Base-by-base conservation (phyloP, 169 alveolate species). In the Hammondia hammondi region DNA sequence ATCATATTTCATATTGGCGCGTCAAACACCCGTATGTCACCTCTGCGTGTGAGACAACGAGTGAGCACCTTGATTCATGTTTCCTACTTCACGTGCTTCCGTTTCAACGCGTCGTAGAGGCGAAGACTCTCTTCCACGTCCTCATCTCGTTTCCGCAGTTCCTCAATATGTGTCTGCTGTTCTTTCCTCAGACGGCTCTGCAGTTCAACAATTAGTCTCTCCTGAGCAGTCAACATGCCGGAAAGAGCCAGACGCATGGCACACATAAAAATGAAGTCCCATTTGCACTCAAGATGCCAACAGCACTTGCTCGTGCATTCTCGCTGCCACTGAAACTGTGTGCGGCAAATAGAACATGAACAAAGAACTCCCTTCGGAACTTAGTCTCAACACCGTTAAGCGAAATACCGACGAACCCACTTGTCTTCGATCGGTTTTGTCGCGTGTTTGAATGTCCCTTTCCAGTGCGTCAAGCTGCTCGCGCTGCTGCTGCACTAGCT, bases 381-480 rank as follows among this genome's bases (percentile, higher is more conserved):
- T 52, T 52, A 52, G 3, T 14, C 61, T 52, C 61, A 10, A 52
- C 24, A 52, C 10, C 19, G 19, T 7, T 7, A 77, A 39, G 48
- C 27, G 32, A 32, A 77, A 0, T 46, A 77, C 27, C 12, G 84
- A 9, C 19, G 32, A 37, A 39, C 87, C 27, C 32, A 77, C 87
- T 21, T 52, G 9, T 32, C 87, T 77, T 17, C 87, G 43, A n/a
- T 77, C 87, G 19, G 12, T 77, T 0, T 32, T 4, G 21, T 77
- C 87, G 87, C 87, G 87, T 5, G 48, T 17, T 19, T 77, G 43
- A 10, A 77, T 77, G 46, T 77, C 87, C 32, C 71, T 82, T 70
- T 82, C 90, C 90, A 82, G 90, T 27, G 90, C 71, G 14, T 43
- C 90, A 4, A 46, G 90, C 90, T 82, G 57, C 70, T 82, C 90